phyloP scores from a whole-genome alignment of 2,329 filamentous ascomycete species.

The Pyrenochaeta sp. region DNA sequence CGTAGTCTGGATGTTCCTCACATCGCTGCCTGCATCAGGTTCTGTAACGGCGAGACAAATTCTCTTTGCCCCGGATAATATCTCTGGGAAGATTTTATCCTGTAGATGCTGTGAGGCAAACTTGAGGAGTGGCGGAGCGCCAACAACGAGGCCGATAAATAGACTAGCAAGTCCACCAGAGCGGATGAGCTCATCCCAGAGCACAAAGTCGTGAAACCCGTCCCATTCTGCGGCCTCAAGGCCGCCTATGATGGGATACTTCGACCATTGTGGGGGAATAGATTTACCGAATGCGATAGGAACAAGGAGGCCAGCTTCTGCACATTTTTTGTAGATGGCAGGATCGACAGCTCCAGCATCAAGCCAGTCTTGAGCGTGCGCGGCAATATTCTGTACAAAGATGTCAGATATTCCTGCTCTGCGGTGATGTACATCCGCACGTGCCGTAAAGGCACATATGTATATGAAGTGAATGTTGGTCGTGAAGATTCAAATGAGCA shows the following conservation, averaged over 20 bases:
- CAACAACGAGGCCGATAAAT: slow-evolving; percentile 42
- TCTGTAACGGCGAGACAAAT: slow-evolving; percentile 45
- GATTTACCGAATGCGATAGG: slow-evolving; percentile 42
- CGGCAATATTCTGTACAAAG: slow-evolving; percentile 29
- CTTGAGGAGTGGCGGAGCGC: slow-evolving; percentile 37
- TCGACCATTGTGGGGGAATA: slow-evolving; percentile 35
- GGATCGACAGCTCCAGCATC: slow-evolving; percentile 35
- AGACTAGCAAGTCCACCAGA: slow-evolving; percentile 32
- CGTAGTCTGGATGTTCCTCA: slow-evolving; percentile 33
- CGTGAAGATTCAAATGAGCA: background rate
- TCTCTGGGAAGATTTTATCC: slow-evolving; percentile 37
- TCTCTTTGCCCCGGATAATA: slow-evolving; percentile 37
- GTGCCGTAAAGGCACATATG: background rate
- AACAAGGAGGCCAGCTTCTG: slow-evolving; percentile 38
- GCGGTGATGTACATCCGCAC: background rate
- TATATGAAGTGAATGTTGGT: background rate
- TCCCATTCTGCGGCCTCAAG: slow-evolving; percentile 45
- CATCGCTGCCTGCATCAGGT: slow-evolving; percentile 38
- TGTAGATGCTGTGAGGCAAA: slow-evolving; percentile 32
- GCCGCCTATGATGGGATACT: slow-evolving; percentile 61
- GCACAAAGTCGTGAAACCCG: slow-evolving; percentile 49
- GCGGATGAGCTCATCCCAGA: slow-evolving; percentile 47
- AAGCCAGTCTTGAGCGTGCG: slow-evolving; percentile 38
- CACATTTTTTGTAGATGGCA: slow-evolving; percentile 35
- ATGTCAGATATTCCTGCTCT: slow-evolving; percentile 6